Evolutionary conservation across 305 asterid genomes (phyloP), one percentile per base, ranked within the genome.

Genomic region (Fraxinus sp.): DNA sequence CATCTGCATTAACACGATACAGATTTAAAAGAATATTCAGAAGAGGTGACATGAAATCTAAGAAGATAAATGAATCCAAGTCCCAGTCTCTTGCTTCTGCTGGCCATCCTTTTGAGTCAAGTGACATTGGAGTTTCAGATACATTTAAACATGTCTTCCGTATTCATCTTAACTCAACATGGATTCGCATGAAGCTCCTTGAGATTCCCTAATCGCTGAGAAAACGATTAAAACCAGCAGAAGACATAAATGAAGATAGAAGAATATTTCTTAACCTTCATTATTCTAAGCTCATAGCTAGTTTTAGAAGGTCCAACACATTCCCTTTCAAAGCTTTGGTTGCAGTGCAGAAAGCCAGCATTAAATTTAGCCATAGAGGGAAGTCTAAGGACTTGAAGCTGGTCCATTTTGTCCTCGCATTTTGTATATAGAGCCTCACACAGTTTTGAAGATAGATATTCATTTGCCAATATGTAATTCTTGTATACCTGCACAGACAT

Each of bases 331-430:
- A 97, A 97, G 86, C 98, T 97, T 84, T 85, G 96, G 89, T 97
- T 95, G 92, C 99, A 97, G 13, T 93, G 98, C 64, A 91, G 89
- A 86, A 95, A 97, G 30, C 99, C 99, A 10, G 98, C 99, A 86
- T 97, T 97, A 80, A 97, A 97, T 83, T 97, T 97, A 32, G 99
- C 98, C 99, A 96, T 96, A 14, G 99, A 90, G 33, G 99, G 99
- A 85, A 96, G 98, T 83, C 94, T 90, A 82, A 95, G 98, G 83
- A 92, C 96, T 90, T 96, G 99, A 81, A 96, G 98, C 86, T 96
- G 91, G 87, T 96, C 99, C 99, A 96, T 96, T 87, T 90, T 92
- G 85, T 96, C 99, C 92, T 96, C 99, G 37, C 98, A 96, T 5
- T 83, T 88, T 33, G 96, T 89, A 80, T 90, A 96, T 75, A 96